These are phyloP conservation scores for Rubia peregrina DNA, from an alignment of 305 asterid genomes.

Conservation along the genomic window DNA sequence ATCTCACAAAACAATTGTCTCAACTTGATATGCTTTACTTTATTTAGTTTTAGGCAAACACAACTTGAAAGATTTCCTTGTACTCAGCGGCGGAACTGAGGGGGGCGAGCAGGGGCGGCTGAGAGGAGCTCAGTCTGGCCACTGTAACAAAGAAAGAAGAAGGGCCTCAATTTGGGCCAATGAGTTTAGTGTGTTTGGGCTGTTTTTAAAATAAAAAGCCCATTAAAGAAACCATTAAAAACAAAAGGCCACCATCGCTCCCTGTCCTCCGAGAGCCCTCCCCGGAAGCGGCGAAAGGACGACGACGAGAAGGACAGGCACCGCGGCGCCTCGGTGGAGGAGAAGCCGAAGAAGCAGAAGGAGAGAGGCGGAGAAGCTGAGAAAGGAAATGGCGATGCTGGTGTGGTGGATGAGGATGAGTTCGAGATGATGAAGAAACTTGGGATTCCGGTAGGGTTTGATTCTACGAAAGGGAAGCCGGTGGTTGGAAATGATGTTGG, in stretches of 20 bases:
- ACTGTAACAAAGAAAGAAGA: too few species aligned
- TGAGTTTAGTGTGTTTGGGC: too few species aligned
- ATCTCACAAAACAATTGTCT: not conserved
- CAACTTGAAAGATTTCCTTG: too few species aligned
- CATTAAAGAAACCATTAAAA: too few species aligned
- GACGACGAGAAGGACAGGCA: conserved; percentile 42
- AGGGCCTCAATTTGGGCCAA: too few species aligned
- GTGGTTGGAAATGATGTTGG: conserved; percentile 86
- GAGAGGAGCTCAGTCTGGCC: too few species aligned
- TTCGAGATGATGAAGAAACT: conserved; percentile 93
- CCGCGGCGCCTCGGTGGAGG: conserved; percentile 35
- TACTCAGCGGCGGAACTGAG: too few species aligned
- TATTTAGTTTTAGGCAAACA: too few species aligned
- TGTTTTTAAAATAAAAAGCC: too few species aligned
- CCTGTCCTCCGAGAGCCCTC: conserved; percentile 55
- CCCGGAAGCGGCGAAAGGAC: conserved; percentile 52
- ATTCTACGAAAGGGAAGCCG: conserved; percentile 88
- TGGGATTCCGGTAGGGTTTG: conserved; percentile 88
- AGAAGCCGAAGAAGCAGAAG: conserved; percentile 43
- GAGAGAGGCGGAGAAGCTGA: conserved; percentile 22
- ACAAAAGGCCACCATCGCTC: conserved; percentile 37
- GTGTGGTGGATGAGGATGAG: conserved; percentile 68
- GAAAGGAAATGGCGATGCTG: conserved; percentile 23
- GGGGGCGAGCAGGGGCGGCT: too few species aligned
- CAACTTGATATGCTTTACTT: not conserved